These are phyloP conservation scores for Combretum micranthum DNA, from an alignment of 345 rosid species.

Conservation along the genomic window DNA sequence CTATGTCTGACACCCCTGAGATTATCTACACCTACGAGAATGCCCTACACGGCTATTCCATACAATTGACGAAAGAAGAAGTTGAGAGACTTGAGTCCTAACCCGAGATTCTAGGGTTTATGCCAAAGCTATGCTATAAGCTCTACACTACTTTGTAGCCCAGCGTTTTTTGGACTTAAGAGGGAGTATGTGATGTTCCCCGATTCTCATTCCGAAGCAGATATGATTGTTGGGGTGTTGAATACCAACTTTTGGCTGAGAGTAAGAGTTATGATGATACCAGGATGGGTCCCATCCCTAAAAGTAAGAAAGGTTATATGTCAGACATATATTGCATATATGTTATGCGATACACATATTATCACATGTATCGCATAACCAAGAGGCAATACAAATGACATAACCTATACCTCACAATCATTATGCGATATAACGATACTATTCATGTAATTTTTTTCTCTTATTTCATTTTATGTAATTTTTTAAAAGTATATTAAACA, in stretches of 20 bases:
- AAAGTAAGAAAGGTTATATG: no score
- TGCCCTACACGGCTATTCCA: conserved; percentile 54
- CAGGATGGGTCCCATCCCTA: conserved; percentile 47
- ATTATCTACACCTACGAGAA: conserved; percentile 50
- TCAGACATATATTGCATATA: no score
- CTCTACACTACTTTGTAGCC: conserved; percentile 57
- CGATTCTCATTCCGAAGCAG: conserved; percentile 17
- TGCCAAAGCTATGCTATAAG: conserved; percentile 45
- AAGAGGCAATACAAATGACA: no score
- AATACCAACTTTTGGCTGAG: conserved; percentile 64
- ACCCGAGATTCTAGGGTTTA: conserved; percentile 41
- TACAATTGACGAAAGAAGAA: conserved; percentile 33
- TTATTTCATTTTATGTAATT: no score
- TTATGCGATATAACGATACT: no score
- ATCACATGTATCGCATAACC: no score
- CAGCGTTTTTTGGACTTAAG: conserved; percentile 50
- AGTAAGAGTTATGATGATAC: conserved; percentile 40
- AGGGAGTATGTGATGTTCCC: conserved; percentile 26
- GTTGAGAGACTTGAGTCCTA: conserved; percentile 32
- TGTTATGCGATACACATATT: no score
- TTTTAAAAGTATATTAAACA: no score
- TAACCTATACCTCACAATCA: no score
- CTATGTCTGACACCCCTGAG: conserved; percentile 46
- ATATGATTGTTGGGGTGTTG: conserved; percentile 41
- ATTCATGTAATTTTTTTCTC: no score